phyloP scores from a whole-genome alignment of 2,329 filamentous ascomycete genomes.

The Ascomycota sp. region DNA sequence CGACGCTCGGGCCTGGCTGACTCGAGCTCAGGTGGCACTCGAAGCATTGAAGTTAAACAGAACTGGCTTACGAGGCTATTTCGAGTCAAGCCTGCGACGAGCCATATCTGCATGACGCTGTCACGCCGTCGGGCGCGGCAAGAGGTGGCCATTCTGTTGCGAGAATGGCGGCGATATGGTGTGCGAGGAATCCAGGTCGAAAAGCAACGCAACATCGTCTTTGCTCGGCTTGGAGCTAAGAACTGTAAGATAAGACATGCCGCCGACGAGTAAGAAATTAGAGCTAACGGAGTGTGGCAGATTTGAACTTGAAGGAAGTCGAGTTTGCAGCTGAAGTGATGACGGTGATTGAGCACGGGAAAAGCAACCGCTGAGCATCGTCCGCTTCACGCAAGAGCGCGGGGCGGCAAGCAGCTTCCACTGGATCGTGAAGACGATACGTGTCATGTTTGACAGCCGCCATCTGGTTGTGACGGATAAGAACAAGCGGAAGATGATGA shows the following conservation, averaged over 20 bases:
- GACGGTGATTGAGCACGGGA: slow-evolving; percentile 71
- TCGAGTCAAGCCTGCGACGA: slow-evolving; percentile 65
- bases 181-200: slow-evolving; percentile 62
- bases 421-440: slow-evolving; percentile 59
- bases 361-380: slow-evolving; percentile 57
- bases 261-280: neutral
- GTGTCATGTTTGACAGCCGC: slow-evolving; percentile 43
- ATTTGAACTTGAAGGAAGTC: slow-evolving; percentile 69
- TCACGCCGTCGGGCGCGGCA: slow-evolving; percentile 50
- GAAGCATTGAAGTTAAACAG: slow-evolving; percentile 46
- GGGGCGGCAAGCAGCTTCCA: slow-evolving; percentile 85
- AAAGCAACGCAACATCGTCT: slow-evolving; percentile 59
- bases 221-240: slow-evolving; percentile 50
- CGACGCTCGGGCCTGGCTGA: slow-evolving; percentile 12
- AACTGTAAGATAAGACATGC: slow-evolving; percentile 47
- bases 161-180: slow-evolving; percentile 67
- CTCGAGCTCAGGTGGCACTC: slow-evolving; percentile 17
- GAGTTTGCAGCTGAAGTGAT: slow-evolving; percentile 74
- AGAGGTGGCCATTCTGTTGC: slow-evolving; percentile 54
- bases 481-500: slow-evolving; percentile 50
- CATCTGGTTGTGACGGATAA: slow-evolving; percentile 49
- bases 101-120: slow-evolving; percentile 54
- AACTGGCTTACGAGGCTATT: slow-evolving; percentile 84
- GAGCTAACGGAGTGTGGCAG: slow-evolving; percentile 21
- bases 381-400: slow-evolving; percentile 71